phyloP scores from a whole-genome alignment of 2,329 filamentous ascomycete genomes.

The Emmonsia crescens region DNA sequence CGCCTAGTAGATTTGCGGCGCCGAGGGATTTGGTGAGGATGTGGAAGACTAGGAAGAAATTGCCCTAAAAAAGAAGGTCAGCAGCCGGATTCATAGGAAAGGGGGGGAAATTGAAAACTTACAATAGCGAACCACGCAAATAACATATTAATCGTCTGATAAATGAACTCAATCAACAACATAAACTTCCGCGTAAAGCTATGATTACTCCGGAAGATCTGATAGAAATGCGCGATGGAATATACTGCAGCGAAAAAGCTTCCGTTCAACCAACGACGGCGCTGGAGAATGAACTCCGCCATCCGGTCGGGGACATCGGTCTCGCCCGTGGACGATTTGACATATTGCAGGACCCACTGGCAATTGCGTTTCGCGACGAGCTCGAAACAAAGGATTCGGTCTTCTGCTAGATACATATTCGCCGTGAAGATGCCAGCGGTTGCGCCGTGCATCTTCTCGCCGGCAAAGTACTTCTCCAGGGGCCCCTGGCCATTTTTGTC shows the following conservation, averaged over 20 bases:
- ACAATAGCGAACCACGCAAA: constrained; percentile 97
- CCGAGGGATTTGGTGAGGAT: constrained; percentile 85
- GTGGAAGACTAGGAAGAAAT: constrained; percentile 98
- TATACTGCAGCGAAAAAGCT: constrained; percentile 98
- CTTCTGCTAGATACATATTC: constrained; percentile 52
- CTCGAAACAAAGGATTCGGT: constrained; percentile 51
- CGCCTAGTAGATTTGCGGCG: constrained; percentile 56
- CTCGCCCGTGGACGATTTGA: constrained; percentile 93
- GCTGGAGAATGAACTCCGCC: constrained; percentile 88
- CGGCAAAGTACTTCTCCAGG: constrained; percentile 91
- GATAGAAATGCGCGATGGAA: constrained; percentile 86
- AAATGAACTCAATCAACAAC: constrained; percentile 86
- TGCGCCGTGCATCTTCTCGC: constrained; percentile 88
- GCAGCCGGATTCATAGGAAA: constrained; percentile 6
- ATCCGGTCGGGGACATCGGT: constrained; percentile 93
- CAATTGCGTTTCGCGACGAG: constrained; percentile 95
- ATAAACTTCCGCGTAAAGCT: constrained; percentile 76
- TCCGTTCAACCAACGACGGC: constrained; percentile 94
- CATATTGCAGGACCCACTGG: constrained; percentile 94
- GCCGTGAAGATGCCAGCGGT: constrained; percentile 95
- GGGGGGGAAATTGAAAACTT: constrained; percentile 17
- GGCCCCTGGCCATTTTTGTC: constrained; percentile 91
- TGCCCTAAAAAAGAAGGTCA: constrained; percentile 43
- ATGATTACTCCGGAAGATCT: constrained; percentile 90
- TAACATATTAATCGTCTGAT: constrained; percentile 91